These are phyloP conservation scores for Sphagnum magellanicum DNA, from an alignment of 228 moss, liverwort and hornwort genomes.

Conservation along the genomic window DNA sequence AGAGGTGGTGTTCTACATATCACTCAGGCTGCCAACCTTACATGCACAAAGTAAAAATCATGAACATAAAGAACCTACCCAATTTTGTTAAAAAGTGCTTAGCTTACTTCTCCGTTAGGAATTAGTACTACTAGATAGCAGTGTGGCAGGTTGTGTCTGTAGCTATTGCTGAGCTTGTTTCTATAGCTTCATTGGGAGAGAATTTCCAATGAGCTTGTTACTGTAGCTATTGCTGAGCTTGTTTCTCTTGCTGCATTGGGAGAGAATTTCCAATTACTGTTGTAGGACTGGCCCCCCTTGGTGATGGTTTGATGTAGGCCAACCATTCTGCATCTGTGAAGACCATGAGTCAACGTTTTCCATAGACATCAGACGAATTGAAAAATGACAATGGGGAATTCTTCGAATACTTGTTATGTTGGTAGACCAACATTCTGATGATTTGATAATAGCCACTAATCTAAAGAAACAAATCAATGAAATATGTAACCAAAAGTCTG, in stretches of 20 bases:
- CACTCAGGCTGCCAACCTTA: background rate
- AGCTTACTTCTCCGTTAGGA: constrained; percentile 61
- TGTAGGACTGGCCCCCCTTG: constrained; percentile 32
- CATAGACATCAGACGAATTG: too few species aligned
- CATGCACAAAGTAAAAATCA: too few species aligned
- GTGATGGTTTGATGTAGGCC: constrained; percentile 27
- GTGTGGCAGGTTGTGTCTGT: constrained; percentile 22
- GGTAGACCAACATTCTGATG: too few species aligned
- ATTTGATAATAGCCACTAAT: too few species aligned
- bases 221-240: constrained; percentile 25
- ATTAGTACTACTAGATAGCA: constrained; percentile 59
- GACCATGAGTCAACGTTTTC: too few species aligned
- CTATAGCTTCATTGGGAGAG: constrained; percentile 87
- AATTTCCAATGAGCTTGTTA: constrained; percentile 60
- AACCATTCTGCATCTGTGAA: constrained; percentile 30
- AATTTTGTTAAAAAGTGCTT: constrained; percentile 51
- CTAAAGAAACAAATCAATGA: background rate
- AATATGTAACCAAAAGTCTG: background rate
- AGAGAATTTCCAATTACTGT: constrained; percentile 66
- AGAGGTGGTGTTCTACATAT: background rate
- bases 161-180: constrained; percentile 48
- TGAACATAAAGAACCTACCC: background rate
- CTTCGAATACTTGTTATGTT: background rate
- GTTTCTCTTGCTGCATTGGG: constrained; percentile 91
- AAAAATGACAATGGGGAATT: background rate